Evolutionary conservation across 176 grass and related monocot genomes (phyloP).

Genomic region (Rhynchospora pubera): DNA sequence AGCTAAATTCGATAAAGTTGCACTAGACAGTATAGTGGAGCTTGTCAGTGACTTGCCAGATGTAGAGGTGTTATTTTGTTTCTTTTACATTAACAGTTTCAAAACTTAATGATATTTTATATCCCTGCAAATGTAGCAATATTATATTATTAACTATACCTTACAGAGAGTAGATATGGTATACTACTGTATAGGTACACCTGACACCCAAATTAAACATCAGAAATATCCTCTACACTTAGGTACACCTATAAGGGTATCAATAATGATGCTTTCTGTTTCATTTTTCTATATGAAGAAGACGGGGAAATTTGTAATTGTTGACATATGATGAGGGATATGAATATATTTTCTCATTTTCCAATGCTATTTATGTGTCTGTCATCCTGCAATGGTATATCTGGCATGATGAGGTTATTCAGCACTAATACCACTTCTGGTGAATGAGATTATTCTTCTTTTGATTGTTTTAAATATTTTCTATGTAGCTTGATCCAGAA

Average conservation of each 20-base stretch:
- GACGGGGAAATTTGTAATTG: too few relatives aligned
- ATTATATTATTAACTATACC: not conserved
- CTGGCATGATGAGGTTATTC: not conserved
- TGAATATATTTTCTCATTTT: too few relatives aligned
- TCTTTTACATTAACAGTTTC: not conserved
- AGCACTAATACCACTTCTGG: not conserved
- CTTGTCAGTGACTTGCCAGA: slow-evolving; percentile 53
- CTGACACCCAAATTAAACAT: not conserved
- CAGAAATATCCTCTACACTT: not conserved
- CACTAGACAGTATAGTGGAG: slow-evolving; percentile 48
- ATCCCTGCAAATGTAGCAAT: not conserved
- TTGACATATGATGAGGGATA: not conserved
- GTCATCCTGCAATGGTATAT: not conserved
- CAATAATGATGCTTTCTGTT: not conserved
- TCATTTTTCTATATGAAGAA: not conserved
- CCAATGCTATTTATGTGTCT: not conserved
- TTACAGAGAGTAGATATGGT: not conserved
- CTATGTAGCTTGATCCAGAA: slow-evolving; percentile 76
- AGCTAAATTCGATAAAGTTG: slow-evolving; percentile 78
- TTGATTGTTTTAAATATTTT: not conserved
- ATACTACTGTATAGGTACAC: not conserved
- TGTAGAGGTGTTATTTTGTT: slow-evolving; percentile 47
- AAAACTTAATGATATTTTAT: not conserved
- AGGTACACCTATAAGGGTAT: not conserved
- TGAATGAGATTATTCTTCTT: not conserved